A percentile compares a stretch with the other conserved stretches of the same genome.
These are phyloP conservation scores for Boletus rubroflammeus DNA, from an alignment of 768 basidiomycete species.

Conservation along the genomic window DNA sequence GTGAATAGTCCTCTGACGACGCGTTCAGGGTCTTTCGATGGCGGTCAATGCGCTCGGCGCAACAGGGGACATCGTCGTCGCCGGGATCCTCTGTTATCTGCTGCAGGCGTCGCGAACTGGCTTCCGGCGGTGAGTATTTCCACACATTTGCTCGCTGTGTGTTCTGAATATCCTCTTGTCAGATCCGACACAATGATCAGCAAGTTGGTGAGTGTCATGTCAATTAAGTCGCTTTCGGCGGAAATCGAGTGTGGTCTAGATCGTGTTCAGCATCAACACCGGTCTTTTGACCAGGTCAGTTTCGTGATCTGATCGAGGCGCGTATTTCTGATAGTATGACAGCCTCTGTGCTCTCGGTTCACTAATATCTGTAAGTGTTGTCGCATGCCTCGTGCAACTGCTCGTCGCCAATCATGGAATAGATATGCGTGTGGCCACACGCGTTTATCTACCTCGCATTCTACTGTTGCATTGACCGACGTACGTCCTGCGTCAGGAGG, in stretches of 20 bases:
- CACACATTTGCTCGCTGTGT: background rate
- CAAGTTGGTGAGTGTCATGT: background rate
- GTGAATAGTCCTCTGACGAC: background rate
- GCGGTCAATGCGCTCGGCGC: background rate
- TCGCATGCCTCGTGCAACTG: background rate
- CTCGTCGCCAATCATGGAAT: background rate
- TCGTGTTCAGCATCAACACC: conserved; percentile 48
- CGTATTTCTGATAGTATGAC: background rate
- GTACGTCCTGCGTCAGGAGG: conserved; percentile 35
- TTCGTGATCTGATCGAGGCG: background rate
- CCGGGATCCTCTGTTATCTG: background rate
- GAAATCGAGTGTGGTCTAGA: conserved; percentile 23
- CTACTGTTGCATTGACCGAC: conserved; percentile 56
- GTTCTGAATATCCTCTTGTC: background rate
- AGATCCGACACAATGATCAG: background rate
- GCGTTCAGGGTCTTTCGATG: background rate
- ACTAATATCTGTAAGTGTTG: conserved; percentile 41
- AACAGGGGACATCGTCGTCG: background rate
- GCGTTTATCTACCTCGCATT: conserved; percentile 57
- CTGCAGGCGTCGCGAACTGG: background rate
- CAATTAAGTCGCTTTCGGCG: background rate
- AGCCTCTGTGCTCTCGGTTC: conserved; percentile 53
- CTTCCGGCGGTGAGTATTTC: background rate
- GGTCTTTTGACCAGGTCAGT: conserved; percentile 27
- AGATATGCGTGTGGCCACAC: conserved; percentile 45